Evolutionary conservation across 176 grass and related monocot genomes (phyloP).

Genomic region (Rhynchospora breviuscula): DNA sequence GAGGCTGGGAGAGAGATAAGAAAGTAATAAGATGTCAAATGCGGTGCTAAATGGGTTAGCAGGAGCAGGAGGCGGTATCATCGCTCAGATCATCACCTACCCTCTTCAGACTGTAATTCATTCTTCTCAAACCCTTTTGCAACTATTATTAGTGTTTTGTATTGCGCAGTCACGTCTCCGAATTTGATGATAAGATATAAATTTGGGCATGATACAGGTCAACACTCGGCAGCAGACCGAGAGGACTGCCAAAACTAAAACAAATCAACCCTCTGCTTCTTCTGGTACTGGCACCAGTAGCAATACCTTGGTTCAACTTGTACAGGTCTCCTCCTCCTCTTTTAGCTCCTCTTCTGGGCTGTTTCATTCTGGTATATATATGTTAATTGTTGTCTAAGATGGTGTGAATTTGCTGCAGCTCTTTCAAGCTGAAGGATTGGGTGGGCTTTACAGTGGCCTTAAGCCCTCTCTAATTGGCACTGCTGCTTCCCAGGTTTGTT

Average conservation of each 20-base stretch:
- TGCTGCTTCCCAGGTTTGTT: slow-evolving; percentile 71
- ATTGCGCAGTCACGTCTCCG: neutral
- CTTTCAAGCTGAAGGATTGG: slow-evolving; percentile 74
- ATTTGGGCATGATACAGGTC: slow-evolving; percentile 36
- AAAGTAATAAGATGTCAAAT: slow-evolving; percentile 61
- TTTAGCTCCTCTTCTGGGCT: neutral
- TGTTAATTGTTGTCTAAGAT: neutral
- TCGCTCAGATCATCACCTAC: slow-evolving; percentile 96
- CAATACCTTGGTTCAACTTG: slow-evolving; percentile 62
- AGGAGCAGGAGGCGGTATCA: slow-evolving; percentile 74
- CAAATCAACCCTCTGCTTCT: neutral
- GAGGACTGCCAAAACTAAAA: slow-evolving; percentile 56
- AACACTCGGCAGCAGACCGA: slow-evolving; percentile 96
- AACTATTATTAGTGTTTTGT: neutral
- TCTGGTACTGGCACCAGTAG: neutral
- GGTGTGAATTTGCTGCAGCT: slow-evolving; percentile 39
- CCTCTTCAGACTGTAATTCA: slow-evolving; percentile 66
- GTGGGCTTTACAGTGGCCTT: slow-evolving; percentile 86
- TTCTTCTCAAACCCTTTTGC: neutral
- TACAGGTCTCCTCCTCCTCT: slow-evolving; percentile 46
- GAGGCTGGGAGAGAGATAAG: neutral
- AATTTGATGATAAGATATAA: neutral
- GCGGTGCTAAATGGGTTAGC: slow-evolving; percentile 70
- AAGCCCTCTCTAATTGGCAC: slow-evolving; percentile 91
- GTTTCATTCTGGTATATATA: neutral